Conservation (phyloP, 768 basidiomycete genomes). For the Rickenella mellea region DNA sequence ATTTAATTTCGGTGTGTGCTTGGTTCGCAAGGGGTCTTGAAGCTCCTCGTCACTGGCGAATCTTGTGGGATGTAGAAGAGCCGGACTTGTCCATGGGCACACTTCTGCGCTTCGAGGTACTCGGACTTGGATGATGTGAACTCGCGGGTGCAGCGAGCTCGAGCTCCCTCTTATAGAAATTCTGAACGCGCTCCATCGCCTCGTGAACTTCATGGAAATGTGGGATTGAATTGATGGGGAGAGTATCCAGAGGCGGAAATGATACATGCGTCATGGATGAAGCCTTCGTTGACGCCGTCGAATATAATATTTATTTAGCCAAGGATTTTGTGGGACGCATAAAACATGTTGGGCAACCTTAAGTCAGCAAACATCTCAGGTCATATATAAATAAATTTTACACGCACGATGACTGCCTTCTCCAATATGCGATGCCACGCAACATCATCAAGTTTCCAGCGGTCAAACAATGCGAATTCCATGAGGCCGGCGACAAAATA, state of each 20-base stretch:
- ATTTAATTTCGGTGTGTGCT: too few species aligned
- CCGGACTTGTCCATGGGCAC: too few species aligned
- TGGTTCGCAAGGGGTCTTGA: too few species aligned
- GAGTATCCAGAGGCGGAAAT: not conserved
- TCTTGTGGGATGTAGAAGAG: too few species aligned
- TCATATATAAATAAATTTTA: not conserved
- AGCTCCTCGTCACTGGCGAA: too few species aligned
- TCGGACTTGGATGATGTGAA: too few species aligned
- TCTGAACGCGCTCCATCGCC: not conserved
- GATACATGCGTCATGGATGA: not conserved
- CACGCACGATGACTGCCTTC: not conserved
- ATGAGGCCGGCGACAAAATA: not conserved
- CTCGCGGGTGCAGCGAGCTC: too few species aligned
- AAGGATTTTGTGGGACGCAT: not conserved
- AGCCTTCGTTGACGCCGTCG: too few species aligned
- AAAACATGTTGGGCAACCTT: too few species aligned
- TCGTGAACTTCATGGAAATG: not conserved
- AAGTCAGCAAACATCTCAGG: not conserved
- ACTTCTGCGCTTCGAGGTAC: too few species aligned
- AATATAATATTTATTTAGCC: not conserved
- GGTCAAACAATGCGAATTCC: not conserved
- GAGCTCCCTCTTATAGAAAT: not conserved
- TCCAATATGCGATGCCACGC: not conserved
- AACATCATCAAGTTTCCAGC: not conserved
- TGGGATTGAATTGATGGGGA: not conserved